Base-by-base conservation (phyloP, 371 early-diverging fungal genomes). In the Mucor piriformis region DNA sequence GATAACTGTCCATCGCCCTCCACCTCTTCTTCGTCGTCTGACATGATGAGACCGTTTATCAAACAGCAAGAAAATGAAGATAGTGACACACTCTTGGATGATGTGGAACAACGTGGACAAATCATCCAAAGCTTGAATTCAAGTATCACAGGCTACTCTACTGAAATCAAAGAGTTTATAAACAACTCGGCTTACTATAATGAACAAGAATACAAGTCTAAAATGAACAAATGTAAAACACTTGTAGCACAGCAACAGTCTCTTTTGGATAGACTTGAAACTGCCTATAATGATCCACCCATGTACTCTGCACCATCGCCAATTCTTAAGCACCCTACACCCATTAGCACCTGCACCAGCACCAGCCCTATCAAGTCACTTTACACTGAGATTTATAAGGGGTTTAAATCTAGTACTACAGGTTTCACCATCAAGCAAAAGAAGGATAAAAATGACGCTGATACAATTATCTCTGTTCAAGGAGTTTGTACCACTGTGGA, bases 401-500 rank as follows among this genome's bases (percentile, higher is more conserved):
- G 47, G 6, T 33, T 42, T 15, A 54, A 54, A 21, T 33, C 43
- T 23, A 24, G 52, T 6, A 51, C 52, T 3, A 43, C 52, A 2
- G 43, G 43, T 43, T 25, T 59, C 11, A 43, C 52, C n/a, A 52
- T 60, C 16, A 52, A 25, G 27, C 60, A 60, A 29, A 60, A 20
- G 16, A n/a, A 53, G 12, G 54, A 49, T 37, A 43, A 56, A 32
- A 56, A 63, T 11, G 53, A 63, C 46, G 20, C 23, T 7, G 33
- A 57, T 20, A 63, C 63, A 15, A 29, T 57, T 32, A 33, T 57
- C 18, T 57, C 58, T 5, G 23, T 63, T 8, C 48, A 63, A 58
- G 64, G 64, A 2, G 34, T 57, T 13, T 63, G 64, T 63, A 53
- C 53, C n/a, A 63, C 64, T 1, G 33, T 24, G 18, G 64, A 57